phyloP scores from a whole-genome alignment of 345 rosid genomes.

The Cardamine occulta region DNA sequence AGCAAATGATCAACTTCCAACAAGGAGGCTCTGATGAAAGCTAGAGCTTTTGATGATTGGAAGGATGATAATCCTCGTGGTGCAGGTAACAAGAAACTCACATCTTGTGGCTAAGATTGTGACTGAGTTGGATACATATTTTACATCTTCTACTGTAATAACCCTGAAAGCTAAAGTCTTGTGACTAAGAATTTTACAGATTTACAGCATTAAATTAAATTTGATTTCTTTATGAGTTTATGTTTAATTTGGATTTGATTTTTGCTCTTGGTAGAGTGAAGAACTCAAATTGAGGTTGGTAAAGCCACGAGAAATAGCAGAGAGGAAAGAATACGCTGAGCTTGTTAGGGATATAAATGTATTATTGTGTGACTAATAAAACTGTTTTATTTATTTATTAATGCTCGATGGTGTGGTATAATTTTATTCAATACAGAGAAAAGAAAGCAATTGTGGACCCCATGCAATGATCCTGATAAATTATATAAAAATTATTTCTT shows the following conservation, averaged over 20 bases:
- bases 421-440: too few species aligned
- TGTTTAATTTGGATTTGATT: conserved; percentile 11
- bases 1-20: too few species aligned
- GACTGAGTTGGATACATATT: too few species aligned
- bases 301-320: conserved; percentile 73
- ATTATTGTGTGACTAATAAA: too few species aligned
- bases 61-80: conserved; percentile 98
- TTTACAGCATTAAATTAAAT: too few species aligned
- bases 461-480: too few species aligned
- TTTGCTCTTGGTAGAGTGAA: conserved; percentile 57
- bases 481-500: too few species aligned
- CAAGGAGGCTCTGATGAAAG: conserved; percentile 63
- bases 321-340: conserved; percentile 80
- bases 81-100: conserved; percentile 95
- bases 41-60: conserved; percentile 96
- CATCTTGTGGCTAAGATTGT: conserved; percentile 75
- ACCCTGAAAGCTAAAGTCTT: too few species aligned
- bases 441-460: too few species aligned
- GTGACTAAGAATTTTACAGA: conserved; percentile 15
- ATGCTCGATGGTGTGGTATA: too few species aligned
- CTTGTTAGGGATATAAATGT: conserved; percentile 92
- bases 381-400: too few species aligned
- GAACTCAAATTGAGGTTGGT: conserved; percentile 69
- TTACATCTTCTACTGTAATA: too few species aligned
- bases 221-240: background rate